These are phyloP conservation scores for Exophiala oligosperma DNA, from an alignment of 2,329 filamentous ascomycete species.

Conservation along the genomic window DNA sequence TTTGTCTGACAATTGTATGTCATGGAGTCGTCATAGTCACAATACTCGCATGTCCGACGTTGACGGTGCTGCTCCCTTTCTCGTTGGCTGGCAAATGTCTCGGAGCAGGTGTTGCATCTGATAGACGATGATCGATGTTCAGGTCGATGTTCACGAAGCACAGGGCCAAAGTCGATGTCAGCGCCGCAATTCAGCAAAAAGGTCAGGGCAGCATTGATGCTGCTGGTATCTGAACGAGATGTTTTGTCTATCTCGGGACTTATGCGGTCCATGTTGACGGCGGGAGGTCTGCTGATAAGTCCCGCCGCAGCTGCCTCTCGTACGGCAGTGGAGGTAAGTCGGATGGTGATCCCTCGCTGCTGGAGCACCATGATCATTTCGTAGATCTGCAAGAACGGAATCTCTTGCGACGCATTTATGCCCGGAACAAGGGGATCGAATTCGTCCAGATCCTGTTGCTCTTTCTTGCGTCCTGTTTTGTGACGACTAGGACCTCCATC, in stretches of 20 bases:
- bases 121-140: neutral
- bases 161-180: constrained; percentile 9
- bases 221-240: neutral
- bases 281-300: neutral
- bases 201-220: constrained; percentile 7
- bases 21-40: neutral
- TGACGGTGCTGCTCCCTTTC: neutral
- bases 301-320: neutral
- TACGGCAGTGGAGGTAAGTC: neutral
- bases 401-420: neutral
- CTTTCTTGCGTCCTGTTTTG: neutral
- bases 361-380: constrained; percentile 11
- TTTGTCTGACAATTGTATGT: neutral
- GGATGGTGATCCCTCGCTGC: constrained; percentile 10
- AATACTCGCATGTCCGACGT: neutral
- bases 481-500: neutral
- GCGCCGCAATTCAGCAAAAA: constrained; percentile 10
- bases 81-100: neutral
- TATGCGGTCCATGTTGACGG: neutral
- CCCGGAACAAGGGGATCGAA: neutral
- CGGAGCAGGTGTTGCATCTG: constrained; percentile 7
- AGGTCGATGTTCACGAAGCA: neutral
- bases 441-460: neutral
- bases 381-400: constrained; percentile 5
- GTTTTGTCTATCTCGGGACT: constrained; percentile 7